These are phyloP conservation scores for Aspergillus funiculosus DNA, from an alignment of 495 filamentous ascomycete genomes.

Conservation along the genomic window DNA sequence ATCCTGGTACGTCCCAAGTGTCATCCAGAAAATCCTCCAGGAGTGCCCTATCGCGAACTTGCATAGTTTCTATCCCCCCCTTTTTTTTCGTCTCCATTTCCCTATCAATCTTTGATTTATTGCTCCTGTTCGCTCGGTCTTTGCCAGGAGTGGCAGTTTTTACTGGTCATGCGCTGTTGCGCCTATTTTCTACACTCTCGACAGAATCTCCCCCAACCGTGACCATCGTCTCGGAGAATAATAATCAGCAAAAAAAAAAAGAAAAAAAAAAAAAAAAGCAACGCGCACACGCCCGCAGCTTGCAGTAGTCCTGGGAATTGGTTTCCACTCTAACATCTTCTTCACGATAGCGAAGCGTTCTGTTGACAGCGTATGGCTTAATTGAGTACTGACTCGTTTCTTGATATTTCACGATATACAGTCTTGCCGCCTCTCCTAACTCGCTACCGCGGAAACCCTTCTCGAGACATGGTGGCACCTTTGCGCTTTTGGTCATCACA, in stretches of 20 bases:
- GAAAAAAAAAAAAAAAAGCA: too few species aligned
- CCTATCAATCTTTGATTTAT: neutral
- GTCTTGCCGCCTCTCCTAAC: slow-evolving; percentile 1
- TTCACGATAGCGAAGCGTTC: neutral
- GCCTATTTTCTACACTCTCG: slow-evolving; percentile 15
- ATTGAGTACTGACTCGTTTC: slow-evolving; percentile 33
- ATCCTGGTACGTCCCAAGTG: slow-evolving; percentile 4
- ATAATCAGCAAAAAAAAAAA: slow-evolving; percentile 4
- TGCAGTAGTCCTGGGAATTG: neutral
- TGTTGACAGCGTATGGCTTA: slow-evolving; percentile 21
- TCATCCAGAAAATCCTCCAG: slow-evolving; percentile 18
- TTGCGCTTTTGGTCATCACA: slow-evolving; percentile 23
- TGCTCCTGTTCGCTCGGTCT: neutral
- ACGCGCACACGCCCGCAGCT: too few species aligned
- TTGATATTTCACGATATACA: slow-evolving; percentile 16
- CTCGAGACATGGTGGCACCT: slow-evolving; percentile 36
- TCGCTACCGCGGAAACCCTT: slow-evolving; percentile 19
- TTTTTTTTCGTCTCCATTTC: slow-evolving; percentile 1
- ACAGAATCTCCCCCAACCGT: slow-evolving; percentile 15
- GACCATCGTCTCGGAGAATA: slow-evolving; percentile 13
- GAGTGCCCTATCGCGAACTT: slow-evolving; percentile 15
- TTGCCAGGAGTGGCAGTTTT: slow-evolving; percentile 9
- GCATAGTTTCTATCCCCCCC: slow-evolving; percentile 6
- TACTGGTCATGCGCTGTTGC: slow-evolving; percentile 24
- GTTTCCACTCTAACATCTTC: neutral